Evolutionary conservation across 129 eudicot genomes (phyloP).

Genomic region (Centella asiatica): DNA sequence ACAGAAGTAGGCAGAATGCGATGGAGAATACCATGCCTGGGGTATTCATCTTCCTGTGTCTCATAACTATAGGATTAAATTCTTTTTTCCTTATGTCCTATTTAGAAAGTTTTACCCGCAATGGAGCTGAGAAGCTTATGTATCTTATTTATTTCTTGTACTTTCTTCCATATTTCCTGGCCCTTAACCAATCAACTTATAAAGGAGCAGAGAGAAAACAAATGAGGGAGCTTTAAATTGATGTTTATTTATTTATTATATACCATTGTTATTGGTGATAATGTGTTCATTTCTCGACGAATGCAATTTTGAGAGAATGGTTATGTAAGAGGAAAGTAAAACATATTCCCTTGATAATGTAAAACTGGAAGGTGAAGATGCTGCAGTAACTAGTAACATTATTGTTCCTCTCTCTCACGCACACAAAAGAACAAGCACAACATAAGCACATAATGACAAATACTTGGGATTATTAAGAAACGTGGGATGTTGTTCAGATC

Average conservation of each 20-base stretch:
- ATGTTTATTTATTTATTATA: too few species aligned
- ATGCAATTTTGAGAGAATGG: neutral
- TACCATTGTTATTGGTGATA: neutral
- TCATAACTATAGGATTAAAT: neutral
- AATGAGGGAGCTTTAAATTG: too few species aligned
- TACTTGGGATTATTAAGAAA: too few species aligned
- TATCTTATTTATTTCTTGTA: neutral
- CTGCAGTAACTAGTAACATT: neutral
- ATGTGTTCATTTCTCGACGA: neutral
- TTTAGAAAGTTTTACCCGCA: neutral
- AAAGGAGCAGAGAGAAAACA: neutral
- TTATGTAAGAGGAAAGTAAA: neutral
- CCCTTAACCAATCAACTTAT: neutral
- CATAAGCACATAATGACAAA: too few species aligned
- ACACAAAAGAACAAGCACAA: too few species aligned
- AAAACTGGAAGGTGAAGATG: too few species aligned
- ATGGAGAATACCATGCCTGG: neutral
- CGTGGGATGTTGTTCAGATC: too few species aligned
- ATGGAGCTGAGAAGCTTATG: neutral
- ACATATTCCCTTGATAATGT: constrained; percentile 6
- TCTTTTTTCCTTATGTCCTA: neutral
- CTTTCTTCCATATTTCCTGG: neutral
- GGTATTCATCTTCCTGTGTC: constrained; percentile 1
- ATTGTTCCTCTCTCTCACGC: neutral
- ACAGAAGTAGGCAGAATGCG: constrained; percentile 7